A percentile compares a stretch with the other conserved stretches of the same genome.
Conservation (phyloP, 495 filamentous ascomycete genomes). For the Filosporella fistucella region DNA sequence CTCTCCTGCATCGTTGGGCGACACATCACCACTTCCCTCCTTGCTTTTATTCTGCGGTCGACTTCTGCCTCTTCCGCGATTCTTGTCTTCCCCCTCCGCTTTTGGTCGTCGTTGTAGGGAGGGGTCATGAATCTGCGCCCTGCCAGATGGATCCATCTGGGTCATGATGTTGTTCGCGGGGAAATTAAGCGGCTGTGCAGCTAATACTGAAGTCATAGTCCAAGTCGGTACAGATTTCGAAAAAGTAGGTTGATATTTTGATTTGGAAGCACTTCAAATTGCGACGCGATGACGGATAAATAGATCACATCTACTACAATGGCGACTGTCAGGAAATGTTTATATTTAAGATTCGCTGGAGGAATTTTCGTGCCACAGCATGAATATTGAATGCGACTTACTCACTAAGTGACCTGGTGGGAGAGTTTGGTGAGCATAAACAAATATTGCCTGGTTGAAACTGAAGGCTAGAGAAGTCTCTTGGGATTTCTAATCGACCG, state of each 20-base stretch:
- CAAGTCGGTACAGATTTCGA: not conserved
- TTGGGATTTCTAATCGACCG: slow-evolving; percentile 15
- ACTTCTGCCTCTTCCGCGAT: slow-evolving; percentile 41
- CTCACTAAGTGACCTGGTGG: no score
- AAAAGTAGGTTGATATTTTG: not conserved
- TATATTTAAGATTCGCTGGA: not conserved
- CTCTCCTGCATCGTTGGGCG: slow-evolving; percentile 17
- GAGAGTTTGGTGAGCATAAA: no score
- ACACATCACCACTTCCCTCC: slow-evolving; percentile 17
- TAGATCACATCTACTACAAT: slow-evolving; percentile 14
- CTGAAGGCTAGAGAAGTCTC: not conserved
- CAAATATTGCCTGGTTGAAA: no score
- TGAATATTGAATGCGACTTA: no score
- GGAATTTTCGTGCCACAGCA: no score
- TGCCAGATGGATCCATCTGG: slow-evolving; percentile 18
- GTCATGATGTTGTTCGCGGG: slow-evolving; percentile 21
- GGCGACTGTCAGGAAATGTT: slow-evolving; percentile 2
- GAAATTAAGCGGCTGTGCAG: slow-evolving; percentile 18
- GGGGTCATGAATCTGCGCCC: slow-evolving; percentile 17
- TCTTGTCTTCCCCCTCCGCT: slow-evolving; percentile 36
- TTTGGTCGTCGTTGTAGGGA: slow-evolving; percentile 25
- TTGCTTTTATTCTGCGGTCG: slow-evolving; percentile 38
- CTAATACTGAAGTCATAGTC: slow-evolving; percentile 27
- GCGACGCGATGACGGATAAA: slow-evolving; percentile 5
- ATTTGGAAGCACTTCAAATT: slow-evolving; percentile 6